Conservation (phyloP, 768 basidiomycete genomes). For the Xanthoconium stramineum region DNA sequence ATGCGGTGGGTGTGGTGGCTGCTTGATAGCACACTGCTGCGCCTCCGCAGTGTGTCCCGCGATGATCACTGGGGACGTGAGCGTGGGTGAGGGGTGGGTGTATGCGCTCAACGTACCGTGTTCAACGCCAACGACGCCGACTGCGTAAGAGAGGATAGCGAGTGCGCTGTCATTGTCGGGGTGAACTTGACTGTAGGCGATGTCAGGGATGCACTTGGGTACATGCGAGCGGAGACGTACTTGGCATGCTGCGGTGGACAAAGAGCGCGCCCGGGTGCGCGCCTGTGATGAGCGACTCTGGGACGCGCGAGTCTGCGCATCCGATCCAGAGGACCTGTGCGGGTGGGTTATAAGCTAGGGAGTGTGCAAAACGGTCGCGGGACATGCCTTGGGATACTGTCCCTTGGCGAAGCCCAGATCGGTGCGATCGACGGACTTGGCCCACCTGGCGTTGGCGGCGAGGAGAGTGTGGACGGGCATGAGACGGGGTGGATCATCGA, state of each 20-base stretch:
- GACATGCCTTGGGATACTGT: conserved; percentile 64
- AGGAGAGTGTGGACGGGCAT: conserved; percentile 29
- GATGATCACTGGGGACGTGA: conserved; percentile 54
- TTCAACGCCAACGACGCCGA: conserved; percentile 65
- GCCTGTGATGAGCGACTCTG: conserved; percentile 72
- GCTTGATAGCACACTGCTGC: conserved; percentile 54
- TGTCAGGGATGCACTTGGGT: not conserved
- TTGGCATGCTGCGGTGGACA: conserved; percentile 90
- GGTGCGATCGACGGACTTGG: conserved; percentile 47
- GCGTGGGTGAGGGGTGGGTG: not conserved
- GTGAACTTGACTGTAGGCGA: conserved; percentile 61
- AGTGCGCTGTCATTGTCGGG: conserved; percentile 66
- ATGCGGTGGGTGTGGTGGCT: no score
- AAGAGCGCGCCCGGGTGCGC: conserved; percentile 84
- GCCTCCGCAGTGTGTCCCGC: conserved; percentile 90
- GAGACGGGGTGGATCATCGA: conserved; percentile 9
- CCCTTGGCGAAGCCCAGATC: conserved; percentile 67
- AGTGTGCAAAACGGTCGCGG: no score
- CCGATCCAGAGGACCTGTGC: conserved; percentile 75
- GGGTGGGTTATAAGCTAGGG: no score
- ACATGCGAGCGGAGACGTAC: conserved; percentile 35
- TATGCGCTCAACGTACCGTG: conserved; percentile 55
- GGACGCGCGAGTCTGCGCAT: conserved; percentile 85
- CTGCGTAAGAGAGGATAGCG: conserved; percentile 72
- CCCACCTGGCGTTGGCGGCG: conserved; percentile 66